Conservation (phyloP, 148 eudicot genomes). For the Nepenthes mirabilis region DNA sequence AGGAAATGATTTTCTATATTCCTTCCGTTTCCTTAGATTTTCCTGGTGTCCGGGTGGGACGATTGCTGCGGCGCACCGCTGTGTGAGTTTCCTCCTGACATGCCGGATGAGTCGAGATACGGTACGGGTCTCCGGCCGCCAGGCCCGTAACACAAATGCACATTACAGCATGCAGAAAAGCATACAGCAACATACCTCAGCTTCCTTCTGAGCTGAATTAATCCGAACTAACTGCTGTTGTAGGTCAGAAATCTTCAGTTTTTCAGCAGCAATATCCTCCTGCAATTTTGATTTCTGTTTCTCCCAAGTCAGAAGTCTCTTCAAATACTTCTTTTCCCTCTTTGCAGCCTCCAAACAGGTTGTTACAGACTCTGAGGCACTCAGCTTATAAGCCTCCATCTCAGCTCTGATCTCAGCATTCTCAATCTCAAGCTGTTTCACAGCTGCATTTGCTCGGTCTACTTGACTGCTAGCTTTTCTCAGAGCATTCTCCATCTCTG, state of each 20-base stretch:
- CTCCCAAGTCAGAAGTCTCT: conserved; percentile 91
- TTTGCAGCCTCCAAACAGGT: conserved; percentile 78
- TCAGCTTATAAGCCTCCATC: conserved; percentile 95
- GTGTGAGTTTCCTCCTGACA: too few species aligned
- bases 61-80: too few species aligned
- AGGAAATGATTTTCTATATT: too few species aligned
- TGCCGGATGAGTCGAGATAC: too few species aligned
- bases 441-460: conserved; percentile 86
- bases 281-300: conserved; percentile 79
- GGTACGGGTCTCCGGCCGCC: too few species aligned
- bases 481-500: conserved; percentile 87
- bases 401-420: conserved; percentile 97
- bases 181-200: conserved; percentile 38
- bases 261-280: conserved; percentile 78
- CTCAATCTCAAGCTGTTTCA: conserved; percentile 77
- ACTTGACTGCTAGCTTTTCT: conserved; percentile 91
- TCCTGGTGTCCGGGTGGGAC: too few species aligned
- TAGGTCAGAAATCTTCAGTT: conserved; percentile 45
- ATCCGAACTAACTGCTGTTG: conserved; percentile 54
- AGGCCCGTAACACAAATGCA: not conserved
- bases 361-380: conserved; percentile 84
- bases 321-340: conserved; percentile 83
- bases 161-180: not conserved
- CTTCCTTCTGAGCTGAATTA: conserved; percentile 52
- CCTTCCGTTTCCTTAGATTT: too few species aligned